Evolutionary conservation across 805 yeast species (phyloP).

Genomic region (Sungouiella thailandica): DNA sequence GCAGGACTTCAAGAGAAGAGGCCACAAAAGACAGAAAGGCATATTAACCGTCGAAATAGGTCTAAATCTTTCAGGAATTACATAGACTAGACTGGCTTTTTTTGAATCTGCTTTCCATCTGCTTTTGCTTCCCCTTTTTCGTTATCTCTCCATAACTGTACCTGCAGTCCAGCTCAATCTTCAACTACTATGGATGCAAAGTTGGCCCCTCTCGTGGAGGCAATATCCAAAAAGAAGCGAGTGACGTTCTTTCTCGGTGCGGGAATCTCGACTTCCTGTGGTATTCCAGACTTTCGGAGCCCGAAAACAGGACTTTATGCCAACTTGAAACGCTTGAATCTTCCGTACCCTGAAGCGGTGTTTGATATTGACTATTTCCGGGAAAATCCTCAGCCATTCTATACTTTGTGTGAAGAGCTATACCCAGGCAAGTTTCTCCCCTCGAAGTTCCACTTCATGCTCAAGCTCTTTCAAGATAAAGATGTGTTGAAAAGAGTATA

Average conservation of each 20-base stretch:
- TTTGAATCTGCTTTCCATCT: too few species aligned
- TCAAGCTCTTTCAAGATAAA: conserved; percentile 63
- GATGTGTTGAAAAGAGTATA: conserved; percentile 63
- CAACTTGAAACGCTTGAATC: conserved; percentile 63
- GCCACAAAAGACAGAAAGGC: too few species aligned
- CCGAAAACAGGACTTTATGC: conserved; percentile 87
- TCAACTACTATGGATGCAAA: too few species aligned
- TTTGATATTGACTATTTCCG: conserved; percentile 82
- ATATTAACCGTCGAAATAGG: too few species aligned
- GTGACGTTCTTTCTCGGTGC: conserved; percentile 82
- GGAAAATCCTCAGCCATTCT: conserved; percentile 77
- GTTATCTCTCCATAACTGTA: too few species aligned
- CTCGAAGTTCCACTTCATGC: conserved; percentile 72
- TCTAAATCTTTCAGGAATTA: too few species aligned
- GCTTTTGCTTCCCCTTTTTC: too few species aligned
- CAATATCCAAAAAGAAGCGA: conserved; percentile 31
- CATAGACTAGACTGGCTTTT: too few species aligned
- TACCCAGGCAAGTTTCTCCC: conserved; percentile 88
- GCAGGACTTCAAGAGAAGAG: too few species aligned
- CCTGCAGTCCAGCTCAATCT: too few species aligned
- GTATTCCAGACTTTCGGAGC: conserved; percentile 92
- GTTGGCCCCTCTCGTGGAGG: conserved; percentile 27
- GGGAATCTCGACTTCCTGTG: conserved; percentile 89
- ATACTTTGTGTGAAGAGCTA: conserved; percentile 74
- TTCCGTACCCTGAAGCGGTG: conserved; percentile 95